phyloP scores from a whole-genome alignment of 2,329 filamentous ascomycete genomes.

The Epichloe elymi region DNA sequence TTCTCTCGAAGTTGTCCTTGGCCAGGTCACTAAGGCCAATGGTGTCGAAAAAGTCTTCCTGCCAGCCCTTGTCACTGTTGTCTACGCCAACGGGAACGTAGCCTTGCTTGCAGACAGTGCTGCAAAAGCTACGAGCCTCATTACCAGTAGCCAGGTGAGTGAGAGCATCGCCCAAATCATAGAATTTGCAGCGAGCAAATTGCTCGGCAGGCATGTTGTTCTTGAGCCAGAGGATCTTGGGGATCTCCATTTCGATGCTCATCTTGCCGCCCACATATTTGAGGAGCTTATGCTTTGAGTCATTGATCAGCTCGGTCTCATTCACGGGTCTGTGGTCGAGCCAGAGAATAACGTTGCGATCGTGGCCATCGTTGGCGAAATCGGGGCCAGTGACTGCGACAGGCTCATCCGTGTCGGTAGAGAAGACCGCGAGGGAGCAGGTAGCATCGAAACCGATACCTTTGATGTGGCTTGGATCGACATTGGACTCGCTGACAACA shows the following conservation, averaged over 20 bases:
- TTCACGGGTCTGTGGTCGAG: constrained; percentile 86
- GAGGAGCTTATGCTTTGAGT: constrained; percentile 80
- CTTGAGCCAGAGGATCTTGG: constrained; percentile 96
- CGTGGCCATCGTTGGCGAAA: constrained; percentile 62
- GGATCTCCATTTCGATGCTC: constrained; percentile 99
- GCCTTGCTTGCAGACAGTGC: constrained; percentile 93
- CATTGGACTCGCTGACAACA: constrained; percentile 68
- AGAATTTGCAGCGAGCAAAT: constrained; percentile 92
- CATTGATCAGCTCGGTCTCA: constrained; percentile 89
- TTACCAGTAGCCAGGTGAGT: constrained; percentile 89
- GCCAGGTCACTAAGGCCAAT: constrained; percentile 80
- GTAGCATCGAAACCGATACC: constrained; percentile 97
- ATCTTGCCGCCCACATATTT: constrained; percentile 95
- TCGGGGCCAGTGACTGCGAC: constrained; percentile 79
- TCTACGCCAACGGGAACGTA: constrained; percentile 95
- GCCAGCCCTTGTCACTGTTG: constrained; percentile 95
- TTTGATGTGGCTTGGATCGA: constrained; percentile 62
- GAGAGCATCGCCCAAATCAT: constrained; percentile 83
- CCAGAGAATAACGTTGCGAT: constrained; percentile 94
- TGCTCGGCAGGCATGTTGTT: constrained; percentile 91
- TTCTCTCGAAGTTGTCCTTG: constrained; percentile 78
- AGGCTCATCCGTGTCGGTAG: constrained; percentile 78
- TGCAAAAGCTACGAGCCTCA: constrained; percentile 88
- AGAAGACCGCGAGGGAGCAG: constrained; percentile 91
- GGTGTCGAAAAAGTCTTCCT: constrained; percentile 78